Conservation (phyloP, 2,329 filamentous ascomycete species). For the Berkeleyomyces basicola region DNA sequence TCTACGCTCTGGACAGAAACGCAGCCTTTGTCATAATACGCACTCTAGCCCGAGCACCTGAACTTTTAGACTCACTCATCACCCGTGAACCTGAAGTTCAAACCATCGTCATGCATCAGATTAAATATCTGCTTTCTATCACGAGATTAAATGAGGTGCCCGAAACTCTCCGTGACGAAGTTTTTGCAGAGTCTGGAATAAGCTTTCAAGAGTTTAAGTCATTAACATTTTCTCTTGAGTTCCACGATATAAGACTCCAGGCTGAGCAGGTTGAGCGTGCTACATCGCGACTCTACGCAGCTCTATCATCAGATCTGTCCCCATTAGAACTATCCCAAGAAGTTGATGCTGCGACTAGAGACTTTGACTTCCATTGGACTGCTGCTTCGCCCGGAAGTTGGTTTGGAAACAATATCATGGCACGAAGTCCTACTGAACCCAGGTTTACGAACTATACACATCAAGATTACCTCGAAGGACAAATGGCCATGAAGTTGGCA, state of each 20-base stretch:
- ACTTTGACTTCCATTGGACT: slow-evolving; percentile 12
- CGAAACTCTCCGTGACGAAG: neutral
- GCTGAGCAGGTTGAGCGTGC: slow-evolving; percentile 3
- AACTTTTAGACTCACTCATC: slow-evolving; percentile 7
- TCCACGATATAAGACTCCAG: slow-evolving; percentile 7
- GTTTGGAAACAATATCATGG: slow-evolving; percentile 4
- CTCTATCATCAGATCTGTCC: neutral
- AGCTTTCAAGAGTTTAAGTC: slow-evolving; percentile 3
- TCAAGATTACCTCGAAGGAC: slow-evolving; percentile 8
- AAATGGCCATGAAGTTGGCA: neutral
- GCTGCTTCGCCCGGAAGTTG: slow-evolving; percentile 13
- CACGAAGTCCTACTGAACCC: neutral
- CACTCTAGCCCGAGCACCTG: slow-evolving; percentile 3
- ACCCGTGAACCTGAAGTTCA: slow-evolving; percentile 2
- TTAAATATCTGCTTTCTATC: slow-evolving; percentile 14
- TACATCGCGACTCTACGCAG: neutral
- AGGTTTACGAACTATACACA: slow-evolving; percentile 5
- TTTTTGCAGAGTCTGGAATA: slow-evolving; percentile 2
- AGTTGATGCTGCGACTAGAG: slow-evolving; percentile 4
- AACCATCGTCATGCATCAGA: slow-evolving; percentile 13
- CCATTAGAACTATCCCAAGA: slow-evolving; percentile 1
- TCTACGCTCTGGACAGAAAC: slow-evolving; percentile 23
- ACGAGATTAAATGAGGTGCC: slow-evolving; percentile 2
- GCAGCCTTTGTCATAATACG: slow-evolving; percentile 12
- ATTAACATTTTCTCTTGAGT: slow-evolving; percentile 1